phyloP scores from a whole-genome alignment of 2,329 filamentous ascomycete species.

The Fusarium sp. region DNA sequence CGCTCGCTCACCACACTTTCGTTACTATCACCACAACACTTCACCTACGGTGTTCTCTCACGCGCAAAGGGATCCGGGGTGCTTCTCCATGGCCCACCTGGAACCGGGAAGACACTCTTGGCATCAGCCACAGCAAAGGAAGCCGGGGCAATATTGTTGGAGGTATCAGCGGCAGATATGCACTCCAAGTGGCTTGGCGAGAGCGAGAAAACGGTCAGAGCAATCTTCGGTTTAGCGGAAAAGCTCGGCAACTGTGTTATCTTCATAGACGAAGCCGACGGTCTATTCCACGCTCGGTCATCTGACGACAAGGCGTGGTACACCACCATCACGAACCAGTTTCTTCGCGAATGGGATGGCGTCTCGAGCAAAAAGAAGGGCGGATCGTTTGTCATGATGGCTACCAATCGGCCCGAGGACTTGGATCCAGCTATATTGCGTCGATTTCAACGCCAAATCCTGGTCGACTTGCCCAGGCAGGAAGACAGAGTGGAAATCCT shows the following conservation, averaged over 20 bases:
- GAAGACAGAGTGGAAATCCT: not conserved
- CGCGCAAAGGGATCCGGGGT: not conserved
- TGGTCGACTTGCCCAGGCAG: not conserved
- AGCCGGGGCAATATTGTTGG: not conserved
- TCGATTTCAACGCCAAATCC: not conserved
- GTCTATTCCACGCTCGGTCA: not conserved
- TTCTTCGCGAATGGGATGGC: not conserved
- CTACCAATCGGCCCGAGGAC: not conserved
- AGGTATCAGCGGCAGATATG: not conserved
- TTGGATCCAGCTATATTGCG: not conserved
- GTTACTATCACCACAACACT: not conserved
- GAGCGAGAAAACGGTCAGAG: constrained; percentile 2
- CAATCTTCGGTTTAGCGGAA: constrained; percentile 4
- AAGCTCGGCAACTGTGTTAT: constrained; percentile 12
- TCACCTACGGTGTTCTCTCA: not conserved
- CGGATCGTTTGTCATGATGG: not conserved
- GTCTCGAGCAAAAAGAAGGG: not conserved
- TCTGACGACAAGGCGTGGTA: not conserved
- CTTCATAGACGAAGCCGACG: constrained; percentile 16
- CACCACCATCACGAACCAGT: not conserved
- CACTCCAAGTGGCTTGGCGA: constrained; percentile 1
- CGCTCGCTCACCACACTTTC: not conserved
- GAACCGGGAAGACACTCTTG: not conserved
- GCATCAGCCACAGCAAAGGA: not conserved
- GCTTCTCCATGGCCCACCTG: not conserved